A percentile compares a stretch with the other conserved stretches of the same genome.
Evolutionary conservation across 257 asterid species (phyloP).

Genomic region (Fraxinus excelsior): DNA sequence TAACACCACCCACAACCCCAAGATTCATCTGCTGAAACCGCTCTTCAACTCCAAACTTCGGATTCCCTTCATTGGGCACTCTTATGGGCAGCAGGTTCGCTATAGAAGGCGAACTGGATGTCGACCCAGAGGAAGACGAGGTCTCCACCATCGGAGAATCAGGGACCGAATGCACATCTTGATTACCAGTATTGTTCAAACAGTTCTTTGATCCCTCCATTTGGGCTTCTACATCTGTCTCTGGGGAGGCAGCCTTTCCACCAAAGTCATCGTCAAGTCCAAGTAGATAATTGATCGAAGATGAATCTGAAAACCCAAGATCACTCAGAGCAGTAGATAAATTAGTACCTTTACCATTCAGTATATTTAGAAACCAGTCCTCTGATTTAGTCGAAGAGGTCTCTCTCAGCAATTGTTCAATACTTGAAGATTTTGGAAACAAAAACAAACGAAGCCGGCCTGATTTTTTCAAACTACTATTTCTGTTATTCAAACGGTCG

Average conservation of each 20-base stretch:
- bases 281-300: constrained; percentile 71
- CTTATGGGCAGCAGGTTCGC: constrained; percentile 74
- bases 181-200: constrained; percentile 62
- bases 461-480: constrained; percentile 21
- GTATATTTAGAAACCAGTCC: constrained; percentile 82
- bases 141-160: constrained; percentile 84
- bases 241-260: constrained; percentile 29
- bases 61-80: constrained; percentile 70
- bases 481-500: constrained; percentile 52
- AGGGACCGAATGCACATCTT: constrained; percentile 78
- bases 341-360: constrained; percentile 59
- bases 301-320: constrained; percentile 61
- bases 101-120: constrained; percentile 73
- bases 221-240: constrained; percentile 47
- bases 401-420: constrained; percentile 48
- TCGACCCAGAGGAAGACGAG: constrained; percentile 82
- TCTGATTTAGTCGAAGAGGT: constrained; percentile 62
- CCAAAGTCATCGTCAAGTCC: constrained; percentile 64
- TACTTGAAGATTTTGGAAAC: constrained; percentile 40
- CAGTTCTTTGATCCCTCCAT: constrained; percentile 44
- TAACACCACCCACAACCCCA: constrained; percentile 42
- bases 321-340: constrained; percentile 42
- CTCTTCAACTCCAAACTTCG: constrained; percentile 71
- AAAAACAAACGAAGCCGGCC: constrained; percentile 68
- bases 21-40: constrained; percentile 54